A percentile compares a stretch with the other conserved stretches of the same genome.
phyloP scores from a whole-genome alignment of 169 alveolate genomes.

The Prorocentrum cordatum region DNA sequence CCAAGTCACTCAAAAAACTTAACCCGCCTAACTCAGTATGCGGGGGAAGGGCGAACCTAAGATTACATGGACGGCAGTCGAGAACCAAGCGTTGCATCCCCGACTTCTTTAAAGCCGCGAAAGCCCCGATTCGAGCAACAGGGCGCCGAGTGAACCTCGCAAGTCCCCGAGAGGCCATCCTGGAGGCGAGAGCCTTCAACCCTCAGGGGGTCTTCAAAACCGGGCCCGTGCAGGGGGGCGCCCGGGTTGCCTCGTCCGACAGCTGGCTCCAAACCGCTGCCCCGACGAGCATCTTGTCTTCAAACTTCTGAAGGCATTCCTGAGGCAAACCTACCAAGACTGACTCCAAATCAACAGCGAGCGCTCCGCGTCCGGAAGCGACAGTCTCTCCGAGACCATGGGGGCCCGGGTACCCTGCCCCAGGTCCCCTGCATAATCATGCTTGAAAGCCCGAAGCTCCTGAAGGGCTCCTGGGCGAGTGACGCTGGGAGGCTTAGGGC shows the following conservation, averaged over 20 bases:
- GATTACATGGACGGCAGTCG: neutral
- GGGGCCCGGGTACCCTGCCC: neutral
- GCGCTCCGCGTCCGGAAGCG: neutral
- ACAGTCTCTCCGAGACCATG: neutral
- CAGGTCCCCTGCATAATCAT: neutral
- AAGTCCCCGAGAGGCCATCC: neutral
- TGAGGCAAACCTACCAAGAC: neutral
- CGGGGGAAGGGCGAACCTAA: neutral
- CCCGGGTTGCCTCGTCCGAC: too few relatives aligned
- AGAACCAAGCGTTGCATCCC: neutral
- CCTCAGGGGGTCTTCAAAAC: neutral
- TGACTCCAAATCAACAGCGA: neutral
- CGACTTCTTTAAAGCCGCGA: neutral
- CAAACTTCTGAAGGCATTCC: neutral
- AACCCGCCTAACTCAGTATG: neutral
- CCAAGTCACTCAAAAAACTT: neutral
- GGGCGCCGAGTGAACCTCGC: neutral
- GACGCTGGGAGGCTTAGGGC: neutral
- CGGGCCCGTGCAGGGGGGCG: neutral
- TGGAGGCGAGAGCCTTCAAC: neutral
- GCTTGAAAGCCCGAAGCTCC: neutral
- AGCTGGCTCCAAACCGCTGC: neutral
- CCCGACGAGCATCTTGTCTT: neutral
- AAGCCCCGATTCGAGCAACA: conserved; percentile 1
- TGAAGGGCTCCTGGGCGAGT: neutral